Percentiles rank a stretch among this genome's conserved stretches.
These are phyloP conservation scores for Anthostomella pinea DNA, from an alignment of 2,329 filamentous ascomycete genomes.

Conservation along the genomic window DNA sequence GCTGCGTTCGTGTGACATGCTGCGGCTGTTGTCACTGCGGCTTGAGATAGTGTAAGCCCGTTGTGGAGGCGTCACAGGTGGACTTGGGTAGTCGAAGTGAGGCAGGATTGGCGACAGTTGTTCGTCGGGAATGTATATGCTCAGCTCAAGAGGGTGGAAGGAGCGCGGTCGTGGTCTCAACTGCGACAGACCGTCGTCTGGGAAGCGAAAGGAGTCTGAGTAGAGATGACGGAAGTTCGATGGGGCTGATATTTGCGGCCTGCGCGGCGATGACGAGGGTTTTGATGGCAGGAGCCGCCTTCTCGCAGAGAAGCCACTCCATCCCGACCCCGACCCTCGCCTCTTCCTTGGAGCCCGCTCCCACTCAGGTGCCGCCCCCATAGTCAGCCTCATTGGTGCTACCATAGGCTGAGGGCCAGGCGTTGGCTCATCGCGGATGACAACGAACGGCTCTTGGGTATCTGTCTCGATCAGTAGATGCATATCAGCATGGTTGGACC, in stretches of 20 bases:
- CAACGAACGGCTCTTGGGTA: constrained; percentile 35
- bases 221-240: constrained; percentile 59
- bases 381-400: constrained; percentile 22
- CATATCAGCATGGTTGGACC: constrained; percentile 14
- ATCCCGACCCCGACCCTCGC: constrained; percentile 39
- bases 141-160: constrained; percentile 57
- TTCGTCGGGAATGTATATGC: constrained; percentile 46
- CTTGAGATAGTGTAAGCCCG: constrained; percentile 35
- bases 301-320: constrained; percentile 44
- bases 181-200: constrained; percentile 22
- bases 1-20: constrained; percentile 41
- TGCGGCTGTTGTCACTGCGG: constrained; percentile 34
- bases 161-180: constrained; percentile 32
- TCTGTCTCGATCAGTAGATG: constrained; percentile 23
- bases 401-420: constrained; percentile 34
- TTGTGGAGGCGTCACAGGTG: constrained; percentile 38
- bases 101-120: constrained; percentile 56
- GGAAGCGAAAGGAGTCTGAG: constrained; percentile 34
- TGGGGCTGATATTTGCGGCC: constrained; percentile 57
- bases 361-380: constrained; percentile 29
- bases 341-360: constrained; percentile 36
- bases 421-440: no score
- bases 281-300: constrained; percentile 44
- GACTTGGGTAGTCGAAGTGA: constrained; percentile 42
- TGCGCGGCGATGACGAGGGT: constrained; percentile 40